phyloP scores from a whole-genome alignment of 1,139 yeast genomes.

The Williopsis jadinii region DNA sequence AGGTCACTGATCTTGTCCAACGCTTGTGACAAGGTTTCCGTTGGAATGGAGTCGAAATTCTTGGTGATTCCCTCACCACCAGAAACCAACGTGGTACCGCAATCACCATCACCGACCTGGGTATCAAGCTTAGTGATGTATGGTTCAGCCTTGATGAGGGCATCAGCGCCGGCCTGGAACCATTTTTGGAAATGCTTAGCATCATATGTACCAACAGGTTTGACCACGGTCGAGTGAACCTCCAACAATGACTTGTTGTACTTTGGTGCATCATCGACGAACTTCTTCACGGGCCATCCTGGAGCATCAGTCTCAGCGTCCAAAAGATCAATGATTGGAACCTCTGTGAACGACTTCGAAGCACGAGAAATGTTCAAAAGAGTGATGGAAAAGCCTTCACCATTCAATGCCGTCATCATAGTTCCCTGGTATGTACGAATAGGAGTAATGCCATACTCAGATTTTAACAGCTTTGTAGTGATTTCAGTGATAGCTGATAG shows the following conservation, averaged over 20 bases:
- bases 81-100: constrained; percentile 82
- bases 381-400: constrained; percentile 87
- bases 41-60: constrained; percentile 40
- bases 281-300: constrained; percentile 55
- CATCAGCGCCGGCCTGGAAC: constrained; percentile 41
- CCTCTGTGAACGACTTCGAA: constrained; percentile 31
- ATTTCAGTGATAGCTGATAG: constrained; percentile 55
- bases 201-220: constrained; percentile 31
- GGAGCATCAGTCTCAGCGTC: constrained; percentile 74
- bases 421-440: constrained; percentile 63
- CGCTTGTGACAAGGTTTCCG: constrained; percentile 46
- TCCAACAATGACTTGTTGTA: constrained; percentile 31
- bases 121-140: constrained; percentile 80
- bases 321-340: constrained; percentile 41
- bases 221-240: constrained; percentile 31
- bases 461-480: constrained; percentile 35
- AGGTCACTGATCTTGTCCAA: constrained; percentile 60
- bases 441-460: constrained; percentile 52
- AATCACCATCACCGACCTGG: constrained; percentile 93
- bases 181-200: constrained; percentile 30
- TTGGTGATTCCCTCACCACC: constrained; percentile 72
- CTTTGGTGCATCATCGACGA: constrained; percentile 25
- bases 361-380: constrained; percentile 57
- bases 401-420: constrained; percentile 78
- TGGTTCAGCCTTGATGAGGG: constrained; percentile 57